Evolutionary conservation across 2,329 filamentous ascomycete genomes (phyloP).

Genomic region (Fusarium pseudoanthophilum): DNA sequence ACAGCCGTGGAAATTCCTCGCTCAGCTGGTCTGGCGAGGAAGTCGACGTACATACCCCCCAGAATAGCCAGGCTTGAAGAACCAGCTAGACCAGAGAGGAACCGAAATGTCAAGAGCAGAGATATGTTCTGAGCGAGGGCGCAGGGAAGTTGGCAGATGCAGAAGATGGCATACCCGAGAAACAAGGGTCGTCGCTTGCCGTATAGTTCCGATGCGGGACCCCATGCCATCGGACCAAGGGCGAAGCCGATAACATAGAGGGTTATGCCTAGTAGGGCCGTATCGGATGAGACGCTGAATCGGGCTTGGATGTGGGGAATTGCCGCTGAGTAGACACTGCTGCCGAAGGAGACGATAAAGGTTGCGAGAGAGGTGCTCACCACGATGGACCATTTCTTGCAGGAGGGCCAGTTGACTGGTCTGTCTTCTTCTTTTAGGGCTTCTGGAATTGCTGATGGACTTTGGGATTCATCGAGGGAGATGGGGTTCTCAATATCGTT

Average conservation of each 20-base stretch:
- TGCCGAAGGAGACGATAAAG: slow-evolving; percentile 13
- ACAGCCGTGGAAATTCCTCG: neutral
- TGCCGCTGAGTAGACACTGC: slow-evolving; percentile 11
- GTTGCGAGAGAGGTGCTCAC: slow-evolving; percentile 1
- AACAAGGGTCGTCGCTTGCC: neutral
- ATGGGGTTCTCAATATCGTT: neutral
- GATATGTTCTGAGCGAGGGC: neutral
- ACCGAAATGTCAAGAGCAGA: neutral
- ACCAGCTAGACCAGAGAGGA: neutral
- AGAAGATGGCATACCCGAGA: neutral
- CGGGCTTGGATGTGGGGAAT: neutral
- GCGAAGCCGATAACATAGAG: slow-evolving; percentile 52
- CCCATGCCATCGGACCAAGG: slow-evolving; percentile 77
- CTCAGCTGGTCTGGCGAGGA: neutral
- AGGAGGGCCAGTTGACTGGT: neutral
- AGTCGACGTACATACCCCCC: neutral
- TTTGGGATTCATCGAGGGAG: neutral
- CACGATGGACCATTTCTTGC: slow-evolving; percentile 7
- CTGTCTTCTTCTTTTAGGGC: accelerated
- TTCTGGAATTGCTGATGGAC: accelerated
- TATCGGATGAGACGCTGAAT: neutral
- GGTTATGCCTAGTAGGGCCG: slow-evolving; percentile 1
- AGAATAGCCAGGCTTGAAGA: neutral
- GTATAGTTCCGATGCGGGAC: slow-evolving; percentile 56
- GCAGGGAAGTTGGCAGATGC: neutral